Conservation (phyloP, 2,329 filamentous ascomycete genomes). For the Epicoccum nigrum region DNA sequence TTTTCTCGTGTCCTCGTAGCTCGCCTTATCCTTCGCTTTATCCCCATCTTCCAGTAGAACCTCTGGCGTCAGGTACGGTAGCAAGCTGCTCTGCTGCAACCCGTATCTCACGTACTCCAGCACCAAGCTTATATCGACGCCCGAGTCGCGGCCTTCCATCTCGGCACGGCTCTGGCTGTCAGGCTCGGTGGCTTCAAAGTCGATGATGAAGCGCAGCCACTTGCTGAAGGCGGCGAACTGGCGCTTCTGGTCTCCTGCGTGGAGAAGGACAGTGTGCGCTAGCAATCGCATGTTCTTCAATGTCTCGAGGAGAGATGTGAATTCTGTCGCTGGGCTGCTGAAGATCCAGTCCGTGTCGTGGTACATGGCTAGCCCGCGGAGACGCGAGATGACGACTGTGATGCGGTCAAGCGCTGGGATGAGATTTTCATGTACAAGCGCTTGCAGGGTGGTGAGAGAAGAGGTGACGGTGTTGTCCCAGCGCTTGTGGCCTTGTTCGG, state of each 20-base stretch:
- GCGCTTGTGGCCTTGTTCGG: slow-evolving; percentile 78
- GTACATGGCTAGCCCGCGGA: slow-evolving; percentile 83
- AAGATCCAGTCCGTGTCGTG: slow-evolving; percentile 69
- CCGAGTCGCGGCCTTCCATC: slow-evolving; percentile 75
- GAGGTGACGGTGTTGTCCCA: slow-evolving; percentile 89
- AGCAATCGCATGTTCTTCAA: slow-evolving; percentile 77
- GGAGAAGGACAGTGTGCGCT: slow-evolving; percentile 73
- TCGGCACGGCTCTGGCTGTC: slow-evolving; percentile 68
- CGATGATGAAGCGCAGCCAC: slow-evolving; percentile 85
- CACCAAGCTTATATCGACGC: slow-evolving; percentile 74
- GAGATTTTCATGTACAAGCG: slow-evolving; percentile 83
- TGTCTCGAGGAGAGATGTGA: slow-evolving; percentile 64
- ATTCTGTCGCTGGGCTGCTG: slow-evolving; percentile 55
- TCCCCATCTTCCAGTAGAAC: slow-evolving; percentile 38
- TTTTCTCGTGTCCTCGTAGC: slow-evolving; percentile 44
- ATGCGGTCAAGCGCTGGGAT: slow-evolving; percentile 86
- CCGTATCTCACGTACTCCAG: slow-evolving; percentile 78
- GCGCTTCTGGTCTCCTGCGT: slow-evolving; percentile 76
- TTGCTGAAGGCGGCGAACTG: slow-evolving; percentile 79
- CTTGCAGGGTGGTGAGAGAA: slow-evolving; percentile 77
- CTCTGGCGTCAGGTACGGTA: slow-evolving; percentile 60
- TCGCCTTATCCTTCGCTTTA: slow-evolving; percentile 8
- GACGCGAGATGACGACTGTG: slow-evolving; percentile 77
- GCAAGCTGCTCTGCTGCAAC: slow-evolving; percentile 69
- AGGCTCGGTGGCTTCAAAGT: slow-evolving; percentile 71